phyloP scores from a whole-genome alignment of 805 yeast genomes.

The Kurtzmaniella cleridarum region DNA sequence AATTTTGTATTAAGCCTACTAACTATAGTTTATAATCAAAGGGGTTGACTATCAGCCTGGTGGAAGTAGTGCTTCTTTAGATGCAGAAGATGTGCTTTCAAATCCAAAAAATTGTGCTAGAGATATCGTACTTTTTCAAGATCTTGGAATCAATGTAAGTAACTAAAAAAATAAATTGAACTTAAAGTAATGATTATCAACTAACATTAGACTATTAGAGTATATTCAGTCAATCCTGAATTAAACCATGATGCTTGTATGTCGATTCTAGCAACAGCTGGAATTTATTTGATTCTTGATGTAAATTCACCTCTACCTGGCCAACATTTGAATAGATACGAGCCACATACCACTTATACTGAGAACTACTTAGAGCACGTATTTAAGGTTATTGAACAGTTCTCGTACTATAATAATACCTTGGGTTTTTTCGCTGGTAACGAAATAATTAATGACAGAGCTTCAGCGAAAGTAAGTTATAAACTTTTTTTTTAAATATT shows the following conservation, averaged over 20 bases:
- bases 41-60: conserved; percentile 98
- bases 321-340: conserved; percentile 82
- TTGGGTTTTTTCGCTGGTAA: conserved; percentile 90
- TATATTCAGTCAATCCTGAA: conserved; percentile 80
- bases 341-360: conserved; percentile 89
- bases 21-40: conserved; percentile 58
- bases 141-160: conserved; percentile 67
- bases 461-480: conserved; percentile 50
- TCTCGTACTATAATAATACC: conserved; percentile 81
- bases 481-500: background rate
- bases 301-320: conserved; percentile 80
- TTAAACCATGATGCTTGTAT: conserved; percentile 84
- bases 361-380: conserved; percentile 66
- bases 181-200: too few relatives aligned
- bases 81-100: conserved; percentile 65
- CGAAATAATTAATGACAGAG: conserved; percentile 78
- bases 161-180: background rate
- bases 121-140: conserved; percentile 75
- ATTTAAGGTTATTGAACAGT: conserved; percentile 73
- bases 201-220: conserved; percentile 58
- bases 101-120: conserved; percentile 70
- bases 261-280: conserved; percentile 87
- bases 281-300: conserved; percentile 85
- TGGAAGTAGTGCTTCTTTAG: conserved; percentile 74
- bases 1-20: conserved; percentile 4